Percentiles rank a stretch among this genome's conserved stretches.
These are phyloP conservation scores for Apostasia ramifera DNA, from an alignment of 106 monocot genomes.

Conservation along the genomic window DNA sequence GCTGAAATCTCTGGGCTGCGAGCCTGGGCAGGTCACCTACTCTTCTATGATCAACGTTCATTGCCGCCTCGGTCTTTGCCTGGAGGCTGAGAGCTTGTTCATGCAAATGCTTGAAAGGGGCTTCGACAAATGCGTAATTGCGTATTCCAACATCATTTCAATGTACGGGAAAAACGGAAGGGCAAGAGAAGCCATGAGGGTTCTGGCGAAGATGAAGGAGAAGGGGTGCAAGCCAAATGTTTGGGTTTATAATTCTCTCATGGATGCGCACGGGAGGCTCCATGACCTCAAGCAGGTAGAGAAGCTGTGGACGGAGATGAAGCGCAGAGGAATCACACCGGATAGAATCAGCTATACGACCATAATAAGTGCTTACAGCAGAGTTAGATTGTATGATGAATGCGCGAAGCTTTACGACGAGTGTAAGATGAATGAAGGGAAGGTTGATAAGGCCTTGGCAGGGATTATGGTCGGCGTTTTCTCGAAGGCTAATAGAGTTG, in stretches of 20 bases:
- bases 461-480: constrained; percentile 87
- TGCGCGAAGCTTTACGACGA: constrained; percentile 57
- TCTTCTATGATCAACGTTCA: constrained; percentile 70
- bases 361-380: constrained; percentile 53
- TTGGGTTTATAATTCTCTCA: constrained; percentile 74
- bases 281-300: constrained; percentile 51
- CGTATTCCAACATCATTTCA: constrained; percentile 77
- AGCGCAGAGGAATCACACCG: constrained; percentile 35
- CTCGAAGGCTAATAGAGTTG: constrained; percentile 45
- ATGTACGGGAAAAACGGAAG: constrained; percentile 65
- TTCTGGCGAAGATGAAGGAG: constrained; percentile 79
- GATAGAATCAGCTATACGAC: constrained; percentile 74
- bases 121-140: constrained; percentile 65
- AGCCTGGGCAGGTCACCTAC: constrained; percentile 76
- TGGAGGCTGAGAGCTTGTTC: constrained; percentile 50
- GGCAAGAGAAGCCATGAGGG: constrained; percentile 61
- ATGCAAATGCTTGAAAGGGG: constrained; percentile 63
- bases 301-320: constrained; percentile 91
- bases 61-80: constrained; percentile 42
- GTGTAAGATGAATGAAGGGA: constrained; percentile 44
- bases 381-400: constrained; percentile 39
- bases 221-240: constrained; percentile 72
- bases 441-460: constrained; percentile 50
- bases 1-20: constrained; percentile 44
- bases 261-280: constrained; percentile 60